phyloP scores from a whole-genome alignment of 2,329 filamentous ascomycete genomes.

The Malbranchea cinnamomea region DNA sequence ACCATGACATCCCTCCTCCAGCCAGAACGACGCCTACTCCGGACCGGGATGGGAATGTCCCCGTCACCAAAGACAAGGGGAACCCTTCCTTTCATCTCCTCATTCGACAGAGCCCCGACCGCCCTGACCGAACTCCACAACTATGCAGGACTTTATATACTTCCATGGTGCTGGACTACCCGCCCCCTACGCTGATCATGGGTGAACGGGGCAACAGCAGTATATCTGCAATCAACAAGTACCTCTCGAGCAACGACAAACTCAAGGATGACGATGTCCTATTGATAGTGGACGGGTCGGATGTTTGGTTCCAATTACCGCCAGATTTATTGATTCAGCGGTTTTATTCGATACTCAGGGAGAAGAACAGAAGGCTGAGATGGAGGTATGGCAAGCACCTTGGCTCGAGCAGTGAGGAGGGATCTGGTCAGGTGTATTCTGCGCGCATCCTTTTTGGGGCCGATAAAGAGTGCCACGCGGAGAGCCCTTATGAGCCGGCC shows the following conservation, averaged over 20 bases:
- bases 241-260: constrained; percentile 32
- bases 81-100: constrained; percentile 39
- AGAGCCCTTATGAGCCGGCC: constrained; percentile 28
- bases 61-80: constrained; percentile 18
- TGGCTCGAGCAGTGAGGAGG: constrained; percentile 13
- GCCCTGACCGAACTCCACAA: constrained; percentile 29
- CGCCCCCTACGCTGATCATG: constrained; percentile 38
- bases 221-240: constrained; percentile 32
- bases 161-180: constrained; percentile 44
- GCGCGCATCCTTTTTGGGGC: constrained; percentile 43
- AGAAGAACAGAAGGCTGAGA: constrained; percentile 38
- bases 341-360: constrained; percentile 41
- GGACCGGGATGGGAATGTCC: constrained; percentile 17
- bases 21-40: constrained; percentile 8
- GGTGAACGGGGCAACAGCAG: constrained; percentile 16
- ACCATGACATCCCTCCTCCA: background rate
- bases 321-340: constrained; percentile 47
- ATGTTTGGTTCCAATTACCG: constrained; percentile 51
- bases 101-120: constrained; percentile 26
- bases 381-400: constrained; percentile 33
- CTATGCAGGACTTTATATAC: constrained; percentile 44
- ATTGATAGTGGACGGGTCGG: constrained; percentile 47
- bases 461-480: constrained; percentile 37
- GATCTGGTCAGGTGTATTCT: constrained; percentile 27
- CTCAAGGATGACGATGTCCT: constrained; percentile 46